Conservation (phyloP, 2,329 filamentous ascomycete genomes). For the Ascochyta rabiei region DNA sequence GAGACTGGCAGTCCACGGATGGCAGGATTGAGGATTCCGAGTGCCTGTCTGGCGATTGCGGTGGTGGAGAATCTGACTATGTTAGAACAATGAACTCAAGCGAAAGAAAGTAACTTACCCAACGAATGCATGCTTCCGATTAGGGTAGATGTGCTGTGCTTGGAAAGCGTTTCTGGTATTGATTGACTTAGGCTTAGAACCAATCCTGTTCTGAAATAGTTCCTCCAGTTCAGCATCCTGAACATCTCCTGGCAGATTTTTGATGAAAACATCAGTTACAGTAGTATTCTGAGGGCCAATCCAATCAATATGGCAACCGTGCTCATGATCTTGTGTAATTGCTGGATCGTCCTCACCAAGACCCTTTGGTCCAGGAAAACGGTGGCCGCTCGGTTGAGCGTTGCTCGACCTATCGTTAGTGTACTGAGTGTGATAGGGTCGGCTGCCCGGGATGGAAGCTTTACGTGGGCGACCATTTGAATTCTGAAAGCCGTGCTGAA, state of each 20-base stretch:
- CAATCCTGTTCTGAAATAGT: slow-evolving; percentile 25
- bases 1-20: slow-evolving; percentile 18
- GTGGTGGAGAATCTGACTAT: slow-evolving; percentile 19
- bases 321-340: slow-evolving; percentile 25
- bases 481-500: slow-evolving; percentile 22
- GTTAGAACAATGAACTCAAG: slow-evolving; percentile 12
- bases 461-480: slow-evolving; percentile 27
- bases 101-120: slow-evolving; percentile 17
- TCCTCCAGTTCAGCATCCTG: slow-evolving; percentile 18
- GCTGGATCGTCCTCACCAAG: slow-evolving; percentile 20
- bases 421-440: slow-evolving; percentile 19
- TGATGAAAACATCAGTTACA: slow-evolving; percentile 37
- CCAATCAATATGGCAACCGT: slow-evolving; percentile 35
- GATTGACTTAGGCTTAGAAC: slow-evolving; percentile 13
- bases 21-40: slow-evolving; percentile 15
- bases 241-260: slow-evolving; percentile 27
- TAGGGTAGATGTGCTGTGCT: neutral
- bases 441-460: slow-evolving; percentile 21
- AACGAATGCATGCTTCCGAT: slow-evolving; percentile 25
- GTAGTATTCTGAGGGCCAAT: slow-evolving; percentile 39
- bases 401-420: slow-evolving; percentile 15
- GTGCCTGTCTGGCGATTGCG: slow-evolving; percentile 22
- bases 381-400: neutral
- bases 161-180: neutral
- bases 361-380: slow-evolving; percentile 13